These are phyloP conservation scores for Polygonum maritimum DNA, from an alignment of 148 eudicot genomes.

Conservation along the genomic window DNA sequence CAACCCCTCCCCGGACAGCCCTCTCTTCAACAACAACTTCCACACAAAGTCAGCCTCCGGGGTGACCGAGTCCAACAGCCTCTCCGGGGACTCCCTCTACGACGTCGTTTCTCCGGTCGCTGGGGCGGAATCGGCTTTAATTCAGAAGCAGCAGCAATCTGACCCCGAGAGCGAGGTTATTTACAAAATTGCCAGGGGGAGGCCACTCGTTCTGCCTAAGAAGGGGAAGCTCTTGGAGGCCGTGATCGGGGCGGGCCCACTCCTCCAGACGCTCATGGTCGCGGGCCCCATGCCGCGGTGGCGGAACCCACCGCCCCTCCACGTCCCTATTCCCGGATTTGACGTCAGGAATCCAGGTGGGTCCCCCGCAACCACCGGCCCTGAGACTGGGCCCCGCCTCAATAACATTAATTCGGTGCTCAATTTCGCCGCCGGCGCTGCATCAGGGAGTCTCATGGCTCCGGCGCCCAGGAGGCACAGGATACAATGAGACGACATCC, in stretches of 20 bases:
- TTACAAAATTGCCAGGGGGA: slow-evolving; percentile 25
- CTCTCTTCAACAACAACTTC: slow-evolving; percentile 16
- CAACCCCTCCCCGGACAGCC: slow-evolving; percentile 15
- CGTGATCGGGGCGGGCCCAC: slow-evolving; percentile 40
- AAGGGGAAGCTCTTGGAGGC: slow-evolving; percentile 39
- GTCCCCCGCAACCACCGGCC: neutral
- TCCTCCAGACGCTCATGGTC: slow-evolving; percentile 39
- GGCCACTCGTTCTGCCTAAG: slow-evolving; percentile 19
- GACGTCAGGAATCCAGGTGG: neutral
- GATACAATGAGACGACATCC: neutral
- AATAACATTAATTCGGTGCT: neutral
- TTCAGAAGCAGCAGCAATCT: neutral
- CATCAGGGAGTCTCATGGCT: neutral
- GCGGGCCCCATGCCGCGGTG: slow-evolving; percentile 42
- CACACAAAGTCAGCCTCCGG: slow-evolving; percentile 28
- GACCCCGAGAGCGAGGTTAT: slow-evolving; percentile 23
- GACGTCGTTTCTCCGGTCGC: slow-evolving; percentile 20
- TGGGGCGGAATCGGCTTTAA: neutral
- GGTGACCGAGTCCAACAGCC: slow-evolving; percentile 51
- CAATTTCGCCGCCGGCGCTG: neutral
- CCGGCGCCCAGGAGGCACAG: slow-evolving; percentile 2
- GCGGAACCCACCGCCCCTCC: slow-evolving; percentile 36
- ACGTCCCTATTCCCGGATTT: slow-evolving; percentile 10
- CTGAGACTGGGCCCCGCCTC: neutral
- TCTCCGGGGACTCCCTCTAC: slow-evolving; percentile 20